These are phyloP conservation scores for Ilex asprella DNA, from an alignment of 257 asterid species.

Conservation along the genomic window DNA sequence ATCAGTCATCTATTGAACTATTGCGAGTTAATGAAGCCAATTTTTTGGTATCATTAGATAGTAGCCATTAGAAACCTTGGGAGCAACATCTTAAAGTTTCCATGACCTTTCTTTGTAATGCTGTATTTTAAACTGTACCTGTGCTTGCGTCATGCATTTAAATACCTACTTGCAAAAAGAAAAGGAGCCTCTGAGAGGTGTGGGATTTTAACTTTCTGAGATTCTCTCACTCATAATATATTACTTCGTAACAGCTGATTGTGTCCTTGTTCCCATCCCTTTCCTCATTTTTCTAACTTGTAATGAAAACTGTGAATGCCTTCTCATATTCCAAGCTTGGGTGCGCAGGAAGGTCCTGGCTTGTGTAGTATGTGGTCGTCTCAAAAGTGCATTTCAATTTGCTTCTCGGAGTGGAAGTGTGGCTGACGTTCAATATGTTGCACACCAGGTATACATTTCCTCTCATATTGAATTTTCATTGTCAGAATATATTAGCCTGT, in stretches of 20 bases:
- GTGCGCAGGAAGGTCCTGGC: conserved; percentile 91
- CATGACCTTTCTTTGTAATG: no score
- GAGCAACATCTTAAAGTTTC: no score
- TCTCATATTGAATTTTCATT: conserved; percentile 11
- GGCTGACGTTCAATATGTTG: conserved; percentile 97
- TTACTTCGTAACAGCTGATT: neutral
- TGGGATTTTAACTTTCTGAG: no score
- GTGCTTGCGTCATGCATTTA: no score
- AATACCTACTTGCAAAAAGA: no score
- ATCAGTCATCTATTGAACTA: no score
- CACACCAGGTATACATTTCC: conserved; percentile 71
- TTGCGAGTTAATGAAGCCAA: no score
- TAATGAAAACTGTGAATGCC: conserved; percentile 14
- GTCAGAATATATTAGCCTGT: neutral
- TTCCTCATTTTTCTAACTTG: neutral
- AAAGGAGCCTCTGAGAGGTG: no score
- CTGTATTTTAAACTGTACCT: no score
- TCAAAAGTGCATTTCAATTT: conserved; percentile 94
- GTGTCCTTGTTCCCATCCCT: neutral
- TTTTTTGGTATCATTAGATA: no score
- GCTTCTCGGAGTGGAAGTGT: conserved; percentile 98
- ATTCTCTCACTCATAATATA: no score
- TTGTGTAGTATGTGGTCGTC: conserved; percentile 95
- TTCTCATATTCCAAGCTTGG: conserved; percentile 15
- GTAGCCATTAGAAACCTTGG: no score